Percentiles rank a stretch among this genome's conserved stretches.
phyloP scores from a whole-genome alignment of 23 red algal genomes.

The Gracilaria gracilis region DNA sequence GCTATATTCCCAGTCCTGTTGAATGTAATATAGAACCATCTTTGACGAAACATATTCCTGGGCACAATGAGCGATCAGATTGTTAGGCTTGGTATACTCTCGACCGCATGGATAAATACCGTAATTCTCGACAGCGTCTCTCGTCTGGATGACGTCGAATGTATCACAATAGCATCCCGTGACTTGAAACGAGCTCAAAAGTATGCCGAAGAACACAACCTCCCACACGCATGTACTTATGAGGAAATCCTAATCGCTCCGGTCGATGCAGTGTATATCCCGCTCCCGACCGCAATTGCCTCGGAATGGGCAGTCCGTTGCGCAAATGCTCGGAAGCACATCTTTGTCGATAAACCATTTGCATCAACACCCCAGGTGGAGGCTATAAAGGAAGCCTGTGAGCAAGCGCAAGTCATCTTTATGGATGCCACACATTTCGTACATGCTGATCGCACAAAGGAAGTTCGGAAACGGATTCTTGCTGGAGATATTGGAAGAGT shows the following conservation, averaged over 20 bases:
- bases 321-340: conserved; percentile 69
- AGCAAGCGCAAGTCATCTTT: conserved; percentile 58
- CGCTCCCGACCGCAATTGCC: conserved; percentile 81
- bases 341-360: conserved; percentile 91
- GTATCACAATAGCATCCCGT: conserved; percentile 52
- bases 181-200: conserved; percentile 23
- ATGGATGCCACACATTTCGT: conserved; percentile 90
- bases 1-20: neutral
- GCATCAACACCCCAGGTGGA: conserved; percentile 3
- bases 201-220: conserved; percentile 34
- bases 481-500: conserved; percentile 72
- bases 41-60: neutral
- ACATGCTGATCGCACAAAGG: conserved; percentile 56
- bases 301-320: conserved; percentile 68
- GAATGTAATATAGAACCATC: neutral
- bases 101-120: conserved; percentile 52
- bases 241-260: conserved; percentile 48
- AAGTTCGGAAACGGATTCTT: conserved; percentile 24
- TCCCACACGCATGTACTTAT: conserved; percentile 17
- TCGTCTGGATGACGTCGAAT: neutral
- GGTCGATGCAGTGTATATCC: conserved; percentile 81
- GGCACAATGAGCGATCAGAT: neutral
- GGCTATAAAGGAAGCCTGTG: conserved; percentile 61
- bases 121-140: conserved; percentile 30
- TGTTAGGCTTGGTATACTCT: conserved; percentile 47